Percentiles rank a stretch among this genome's conserved stretches.
Evolutionary conservation across 306 rosid genomes (phyloP).

Genomic region (Vicia sativa): DNA sequence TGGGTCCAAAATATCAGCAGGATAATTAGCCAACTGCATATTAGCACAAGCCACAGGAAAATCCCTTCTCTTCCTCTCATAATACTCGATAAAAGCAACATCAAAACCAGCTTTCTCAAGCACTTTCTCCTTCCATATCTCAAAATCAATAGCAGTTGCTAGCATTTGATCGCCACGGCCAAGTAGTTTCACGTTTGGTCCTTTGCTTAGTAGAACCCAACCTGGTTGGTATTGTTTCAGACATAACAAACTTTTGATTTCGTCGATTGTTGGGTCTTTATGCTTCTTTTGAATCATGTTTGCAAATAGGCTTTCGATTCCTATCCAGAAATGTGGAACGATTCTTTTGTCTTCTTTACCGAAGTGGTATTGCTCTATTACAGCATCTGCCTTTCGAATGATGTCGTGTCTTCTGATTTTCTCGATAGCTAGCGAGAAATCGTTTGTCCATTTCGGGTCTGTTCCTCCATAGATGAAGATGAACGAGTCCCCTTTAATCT

Average conservation of each 20-base stretch:
- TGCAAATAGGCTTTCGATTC: constrained; percentile 43
- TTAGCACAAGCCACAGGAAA: constrained; percentile 16
- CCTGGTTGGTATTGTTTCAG: constrained; percentile 37
- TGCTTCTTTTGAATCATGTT: constrained; percentile 42
- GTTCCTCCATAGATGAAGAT: constrained; percentile 48
- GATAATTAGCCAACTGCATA: constrained; percentile 46
- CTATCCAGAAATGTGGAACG: constrained; percentile 40
- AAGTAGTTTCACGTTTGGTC: constrained; percentile 43
- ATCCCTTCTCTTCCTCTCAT: not conserved
- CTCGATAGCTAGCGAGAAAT: constrained; percentile 20
- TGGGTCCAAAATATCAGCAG: constrained; percentile 40
- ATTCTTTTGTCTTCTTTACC: constrained; percentile 39
- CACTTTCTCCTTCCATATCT: constrained; percentile 41
- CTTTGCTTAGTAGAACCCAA: constrained; percentile 51
- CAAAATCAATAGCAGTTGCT: constrained; percentile 36
- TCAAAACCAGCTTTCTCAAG: constrained; percentile 47
- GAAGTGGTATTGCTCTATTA: constrained; percentile 35
- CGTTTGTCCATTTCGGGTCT: constrained; percentile 28
- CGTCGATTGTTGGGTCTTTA: constrained; percentile 36
- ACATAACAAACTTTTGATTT: constrained; percentile 40
- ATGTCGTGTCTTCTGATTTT: constrained; percentile 36
- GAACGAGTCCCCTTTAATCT: constrained; percentile 45
- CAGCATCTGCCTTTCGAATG: constrained; percentile 38
- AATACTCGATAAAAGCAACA: constrained; percentile 41
- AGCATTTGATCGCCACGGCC: constrained; percentile 32